phyloP scores from a whole-genome alignment of 345 rosid species.

The Geranium rotundifolium region DNA sequence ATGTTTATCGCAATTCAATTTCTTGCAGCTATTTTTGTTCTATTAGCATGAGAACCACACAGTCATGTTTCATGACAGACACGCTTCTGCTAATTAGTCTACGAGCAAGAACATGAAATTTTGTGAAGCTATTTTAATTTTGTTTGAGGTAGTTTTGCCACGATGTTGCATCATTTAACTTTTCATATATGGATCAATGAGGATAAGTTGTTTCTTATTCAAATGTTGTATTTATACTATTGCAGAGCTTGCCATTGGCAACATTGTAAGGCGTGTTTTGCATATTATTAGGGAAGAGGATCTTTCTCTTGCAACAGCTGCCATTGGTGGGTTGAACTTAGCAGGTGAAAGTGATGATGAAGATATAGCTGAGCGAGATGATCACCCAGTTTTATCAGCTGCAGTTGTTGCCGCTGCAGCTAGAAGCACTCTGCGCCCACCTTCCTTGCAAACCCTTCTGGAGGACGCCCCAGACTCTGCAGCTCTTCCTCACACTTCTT shows the following conservation, averaged over 20 bases:
- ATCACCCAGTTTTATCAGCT: conserved; percentile 61
- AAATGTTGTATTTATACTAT: conserved; percentile 6
- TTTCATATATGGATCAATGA: not conserved
- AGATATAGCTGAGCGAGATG: conserved; percentile 36
- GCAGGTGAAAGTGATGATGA: conserved; percentile 76
- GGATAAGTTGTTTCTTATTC: conserved; percentile 6
- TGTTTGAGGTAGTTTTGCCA: not conserved
- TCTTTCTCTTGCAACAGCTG: conserved; percentile 62
- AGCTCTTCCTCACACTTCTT: conserved; percentile 54
- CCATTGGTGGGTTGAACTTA: conserved; percentile 60
- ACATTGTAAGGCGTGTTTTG: conserved; percentile 87
- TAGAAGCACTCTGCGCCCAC: conserved; percentile 81
- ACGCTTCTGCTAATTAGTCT: too few relatives aligned
- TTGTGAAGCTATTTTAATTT: not conserved
- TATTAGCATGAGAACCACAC: not conserved
- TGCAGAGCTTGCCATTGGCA: conserved; percentile 98
- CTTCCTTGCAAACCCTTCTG: conserved; percentile 81
- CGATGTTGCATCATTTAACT: not conserved
- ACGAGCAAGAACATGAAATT: not conserved
- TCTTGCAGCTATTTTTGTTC: not conserved
- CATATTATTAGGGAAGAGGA: conserved; percentile 95
- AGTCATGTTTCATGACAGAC: not conserved
- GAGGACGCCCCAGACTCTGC: conserved; percentile 72
- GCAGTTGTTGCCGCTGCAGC: conserved; percentile 91
- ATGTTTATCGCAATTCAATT: not conserved